Conservation (phyloP, 2,329 filamentous ascomycete species). For the Aspergillus melleus region DNA sequence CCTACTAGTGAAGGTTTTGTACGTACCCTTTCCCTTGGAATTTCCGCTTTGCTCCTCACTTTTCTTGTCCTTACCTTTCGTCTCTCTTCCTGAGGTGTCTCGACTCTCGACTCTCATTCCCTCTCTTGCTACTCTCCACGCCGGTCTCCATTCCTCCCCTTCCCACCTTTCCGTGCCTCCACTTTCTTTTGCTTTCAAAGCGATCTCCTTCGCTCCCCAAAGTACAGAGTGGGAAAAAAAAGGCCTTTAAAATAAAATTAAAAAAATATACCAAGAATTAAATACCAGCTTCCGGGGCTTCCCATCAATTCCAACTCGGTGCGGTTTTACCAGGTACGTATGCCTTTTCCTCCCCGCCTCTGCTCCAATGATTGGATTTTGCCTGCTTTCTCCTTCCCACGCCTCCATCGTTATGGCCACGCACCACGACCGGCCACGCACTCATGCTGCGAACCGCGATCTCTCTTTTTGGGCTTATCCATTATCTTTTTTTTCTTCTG, state of each 20-base stretch:
- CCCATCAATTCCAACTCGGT: conserved; percentile 18
- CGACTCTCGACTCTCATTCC: conserved; percentile 11
- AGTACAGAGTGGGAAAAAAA: conserved; percentile 6
- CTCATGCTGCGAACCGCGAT: not conserved
- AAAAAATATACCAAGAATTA: conserved; percentile 18
- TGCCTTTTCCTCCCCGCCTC: conserved; percentile 18
- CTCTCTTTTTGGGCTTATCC: conserved; percentile 23
- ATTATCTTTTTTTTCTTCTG: conserved; percentile 13
- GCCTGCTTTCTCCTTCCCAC: conserved; percentile 16
- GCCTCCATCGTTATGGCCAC: conserved; percentile 26
- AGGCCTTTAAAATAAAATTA: conserved; percentile 8
- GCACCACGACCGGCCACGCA: conserved; percentile 24
- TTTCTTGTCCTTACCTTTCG: conserved; percentile 8
- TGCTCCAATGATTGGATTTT: conserved; percentile 17
- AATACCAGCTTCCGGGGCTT: conserved; percentile 19
- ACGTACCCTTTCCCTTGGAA: conserved; percentile 2
- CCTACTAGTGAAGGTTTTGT: conserved; percentile 10
- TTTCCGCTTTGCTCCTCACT: conserved; percentile 6
- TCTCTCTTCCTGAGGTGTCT: conserved; percentile 6
- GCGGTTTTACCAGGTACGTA: conserved; percentile 23
- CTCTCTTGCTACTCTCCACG: conserved; percentile 22
- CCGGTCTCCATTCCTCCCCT: conserved; percentile 25
- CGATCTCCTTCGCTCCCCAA: conserved; percentile 14
- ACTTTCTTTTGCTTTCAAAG: conserved; percentile 24
- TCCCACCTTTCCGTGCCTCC: conserved; percentile 26